Evolutionary conservation across 768 basidiomycete genomes (phyloP).

Genomic region (Suillus spraguei): DNA sequence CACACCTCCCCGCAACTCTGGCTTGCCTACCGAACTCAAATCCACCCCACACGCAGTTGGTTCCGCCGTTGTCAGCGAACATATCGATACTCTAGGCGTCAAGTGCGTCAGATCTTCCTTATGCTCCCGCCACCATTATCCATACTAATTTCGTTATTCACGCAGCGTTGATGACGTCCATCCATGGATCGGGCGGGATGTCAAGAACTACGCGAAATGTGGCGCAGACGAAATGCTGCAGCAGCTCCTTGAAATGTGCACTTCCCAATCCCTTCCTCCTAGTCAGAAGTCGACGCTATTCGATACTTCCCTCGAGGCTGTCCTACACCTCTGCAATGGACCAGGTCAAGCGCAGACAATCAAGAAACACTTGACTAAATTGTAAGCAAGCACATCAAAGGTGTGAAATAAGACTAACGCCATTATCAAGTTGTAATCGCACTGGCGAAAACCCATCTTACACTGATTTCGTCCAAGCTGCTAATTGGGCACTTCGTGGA

Average conservation of each 20-base stretch:
- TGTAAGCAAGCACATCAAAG: not conserved
- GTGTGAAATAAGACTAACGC: not conserved
- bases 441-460: not conserved
- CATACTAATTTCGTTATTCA: not conserved
- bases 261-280: not conserved
- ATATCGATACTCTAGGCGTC: not conserved
- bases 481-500: not conserved
- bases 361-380: not conserved
- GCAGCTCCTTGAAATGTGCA: constrained; percentile 2
- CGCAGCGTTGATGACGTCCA: not conserved
- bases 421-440: not conserved
- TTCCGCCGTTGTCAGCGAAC: not conserved
- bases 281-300: constrained; percentile 1
- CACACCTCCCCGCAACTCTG: not conserved
- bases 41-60: constrained; percentile 2
- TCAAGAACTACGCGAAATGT: not conserved
- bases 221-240: constrained; percentile 2
- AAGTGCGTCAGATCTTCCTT: not conserved
- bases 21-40: not conserved
- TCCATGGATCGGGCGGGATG: constrained; percentile 1
- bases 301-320: not conserved
- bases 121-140: not conserved
- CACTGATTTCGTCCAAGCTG: not conserved
- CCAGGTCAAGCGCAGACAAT: not conserved
- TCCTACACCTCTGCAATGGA: constrained; percentile 2